Base-by-base conservation (phyloP, 257 asterid genomes). In the Plantago ovata region DNA sequence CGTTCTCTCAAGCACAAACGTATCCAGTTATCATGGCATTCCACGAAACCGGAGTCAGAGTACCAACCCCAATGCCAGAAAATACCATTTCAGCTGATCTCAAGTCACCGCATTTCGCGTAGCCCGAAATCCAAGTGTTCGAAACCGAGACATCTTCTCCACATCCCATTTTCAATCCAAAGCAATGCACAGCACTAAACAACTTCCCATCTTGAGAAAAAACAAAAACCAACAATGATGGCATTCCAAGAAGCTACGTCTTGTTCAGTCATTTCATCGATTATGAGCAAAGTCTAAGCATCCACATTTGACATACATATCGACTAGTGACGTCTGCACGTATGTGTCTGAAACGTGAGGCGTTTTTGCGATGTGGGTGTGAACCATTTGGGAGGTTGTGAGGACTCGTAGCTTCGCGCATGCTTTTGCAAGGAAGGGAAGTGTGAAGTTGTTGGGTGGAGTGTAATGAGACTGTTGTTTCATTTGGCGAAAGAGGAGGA, bases 191-290 rank as follows among this genome's bases (percentile, higher is more conserved):
- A 41, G 66, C 61, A 13, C 63, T 38, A 74, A 83, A 52, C 64
- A 67, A 54, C 41, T 42, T 58, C 51, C 22, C 65, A 55, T 74
- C 75, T 68, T n/a, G n/a, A n/a, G n/a, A n/a, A n/a, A n/a, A n/a
- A n/a, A n/a, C n/a, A n/a, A 56, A 74, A 74, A 15, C 87, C 83
- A 65, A 73, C 43, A 40, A 83, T 28, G 36, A 83, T 33, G 13
- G 83, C 76, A 65, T 89, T 89, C 95, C 94, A 85, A 21, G 94
- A 80, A 69, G 79, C 80, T 8, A 72, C 55, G 67, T 89, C 96
- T 52, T 82, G 71, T 1, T 53, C 69, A 23, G 87, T 62, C 83
- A 85, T 81, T 72, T 71, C 83, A 24, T 85, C 97, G 33, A 89
- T 45, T 41, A 32, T 48, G 63, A 9, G 94, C 94, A 48, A 66